Evolutionary conservation across 2,329 filamentous ascomycete genomes (phyloP), one percentile per base, ranked within the genome.

Genomic region (Exophiala aquamarina): DNA sequence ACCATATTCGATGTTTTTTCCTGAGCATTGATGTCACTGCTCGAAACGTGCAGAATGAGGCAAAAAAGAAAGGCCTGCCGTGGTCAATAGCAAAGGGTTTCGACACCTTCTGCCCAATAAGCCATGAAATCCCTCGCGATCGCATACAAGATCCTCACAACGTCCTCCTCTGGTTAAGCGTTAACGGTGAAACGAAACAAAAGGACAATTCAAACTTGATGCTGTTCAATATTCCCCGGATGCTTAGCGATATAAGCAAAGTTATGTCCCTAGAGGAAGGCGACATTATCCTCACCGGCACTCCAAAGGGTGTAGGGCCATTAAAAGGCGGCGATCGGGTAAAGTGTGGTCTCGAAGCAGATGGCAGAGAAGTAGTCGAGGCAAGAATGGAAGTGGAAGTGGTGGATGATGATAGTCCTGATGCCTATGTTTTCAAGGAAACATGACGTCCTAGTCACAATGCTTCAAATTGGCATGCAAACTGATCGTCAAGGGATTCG

Each of bases 1-100:
- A 89, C 62, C 83, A 89, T 32, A 90, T 97, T 66, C 82, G 86
- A 58, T 84, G 82, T 62, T 98, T 97, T 69, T 81, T 92, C 57
- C 78, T 97, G 37, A 84, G 87, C 59, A 96, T 98, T 62, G 93
- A 98, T 71, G 94, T 98, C 89, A 98, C 93, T 8, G 93, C 87
- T 1, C 87, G 93, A 57, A 97, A 97, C 69, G 82, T 89, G 5
- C 93, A 98, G 72, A 88, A 95, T 61, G 90, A 96, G 73, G 92
- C 92, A 57, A 98, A 97, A 81, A 89, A 87, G 72, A 95, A 93
- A 76, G 90, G 93, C 28, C 83, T 97, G 13, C 93, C 93, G 6
- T 98, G 93, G 93, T 83, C 84, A 62, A 96, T 96, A 58, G 86
- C 89, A 59, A 98, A 98, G 75, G 93, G 93, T 37, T 98, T 97